Evolutionary conservation across 225 moss, liverwort and hornwort species (phyloP).

Genomic region (Climacium dendroides): DNA sequence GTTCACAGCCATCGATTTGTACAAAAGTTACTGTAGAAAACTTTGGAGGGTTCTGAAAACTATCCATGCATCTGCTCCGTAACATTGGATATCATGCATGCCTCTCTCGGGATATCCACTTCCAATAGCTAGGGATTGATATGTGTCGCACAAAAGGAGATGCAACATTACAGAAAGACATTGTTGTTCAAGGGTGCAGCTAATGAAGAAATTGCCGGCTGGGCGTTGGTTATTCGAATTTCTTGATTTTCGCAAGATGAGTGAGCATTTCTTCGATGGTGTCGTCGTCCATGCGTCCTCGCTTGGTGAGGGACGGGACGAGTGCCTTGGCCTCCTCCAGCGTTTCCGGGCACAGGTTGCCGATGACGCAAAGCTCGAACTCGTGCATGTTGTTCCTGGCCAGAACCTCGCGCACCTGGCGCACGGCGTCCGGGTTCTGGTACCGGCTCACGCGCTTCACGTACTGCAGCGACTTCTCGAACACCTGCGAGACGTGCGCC

Average conservation of each 20-base stretch:
- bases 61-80: background rate
- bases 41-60: background rate
- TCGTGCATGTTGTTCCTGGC: constrained; percentile 66
- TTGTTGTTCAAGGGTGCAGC: background rate
- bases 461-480: constrained; percentile 80
- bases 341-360: constrained; percentile 86
- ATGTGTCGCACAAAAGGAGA: background rate
- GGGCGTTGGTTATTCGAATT: constrained; percentile 20
- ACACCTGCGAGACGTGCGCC: constrained; percentile 67
- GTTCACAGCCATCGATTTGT: background rate
- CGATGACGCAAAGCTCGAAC: constrained; percentile 90
- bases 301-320: constrained; percentile 60
- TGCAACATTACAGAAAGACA: background rate
- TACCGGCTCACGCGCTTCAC: constrained; percentile 77
- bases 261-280: constrained; percentile 38
- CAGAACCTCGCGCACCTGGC: constrained; percentile 70
- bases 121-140: background rate
- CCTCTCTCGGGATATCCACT: background rate
- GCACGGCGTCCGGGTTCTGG: constrained; percentile 69
- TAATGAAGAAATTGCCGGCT: background rate
- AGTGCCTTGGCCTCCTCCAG: constrained; percentile 89
- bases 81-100: background rate
- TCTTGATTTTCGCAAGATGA: constrained; percentile 34
- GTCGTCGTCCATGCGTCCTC: constrained; percentile 26
- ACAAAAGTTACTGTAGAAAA: background rate